phyloP scores from a whole-genome alignment of 2,329 filamentous ascomycete species.

The Stachybotrys elegans region DNA sequence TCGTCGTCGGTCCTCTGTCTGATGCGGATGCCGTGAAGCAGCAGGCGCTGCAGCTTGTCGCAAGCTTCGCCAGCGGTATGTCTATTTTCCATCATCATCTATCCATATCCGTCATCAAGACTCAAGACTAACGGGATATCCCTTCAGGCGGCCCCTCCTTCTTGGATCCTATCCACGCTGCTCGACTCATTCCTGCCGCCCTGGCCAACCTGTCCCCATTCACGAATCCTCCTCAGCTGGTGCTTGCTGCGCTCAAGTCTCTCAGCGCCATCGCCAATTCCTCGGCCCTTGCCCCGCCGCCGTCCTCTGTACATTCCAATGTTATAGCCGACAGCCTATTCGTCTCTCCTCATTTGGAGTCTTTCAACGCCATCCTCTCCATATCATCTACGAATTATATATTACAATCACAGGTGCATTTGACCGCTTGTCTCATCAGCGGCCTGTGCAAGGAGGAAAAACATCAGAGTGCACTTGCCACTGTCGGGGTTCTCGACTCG shows the following conservation, averaged over 20 bases:
- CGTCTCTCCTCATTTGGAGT: conserved; percentile 52
- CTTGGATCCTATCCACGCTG: conserved; percentile 66
- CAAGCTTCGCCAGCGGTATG: conserved; percentile 79
- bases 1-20: conserved; percentile 35
- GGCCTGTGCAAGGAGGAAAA: conserved; percentile 61
- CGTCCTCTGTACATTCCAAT: conserved; percentile 40
- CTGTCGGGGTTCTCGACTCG: conserved; percentile 70
- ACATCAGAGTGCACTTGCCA: conserved; percentile 67
- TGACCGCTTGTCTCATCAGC: conserved; percentile 52
- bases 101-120: neutral
- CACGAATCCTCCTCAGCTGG: conserved; percentile 59
- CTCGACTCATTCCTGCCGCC: conserved; percentile 63
- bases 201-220: conserved; percentile 63
- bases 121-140: neutral
- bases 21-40: conserved; percentile 65
- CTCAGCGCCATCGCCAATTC: conserved; percentile 68
- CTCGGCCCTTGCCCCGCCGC: conserved; percentile 48
- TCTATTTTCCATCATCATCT: no score
- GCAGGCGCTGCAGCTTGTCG: conserved; percentile 79
- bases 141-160: conserved; percentile 66
- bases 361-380: conserved; percentile 61
- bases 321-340: conserved; percentile 63
- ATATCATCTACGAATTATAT: conserved; percentile 47
- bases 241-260: conserved; percentile 68
- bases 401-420: conserved; percentile 56